A percentile compares a stretch with the other conserved stretches of the same genome.
Evolutionary conservation across 352 stramenopile species (phyloP).

Genomic region (Achlya hypogyna): DNA sequence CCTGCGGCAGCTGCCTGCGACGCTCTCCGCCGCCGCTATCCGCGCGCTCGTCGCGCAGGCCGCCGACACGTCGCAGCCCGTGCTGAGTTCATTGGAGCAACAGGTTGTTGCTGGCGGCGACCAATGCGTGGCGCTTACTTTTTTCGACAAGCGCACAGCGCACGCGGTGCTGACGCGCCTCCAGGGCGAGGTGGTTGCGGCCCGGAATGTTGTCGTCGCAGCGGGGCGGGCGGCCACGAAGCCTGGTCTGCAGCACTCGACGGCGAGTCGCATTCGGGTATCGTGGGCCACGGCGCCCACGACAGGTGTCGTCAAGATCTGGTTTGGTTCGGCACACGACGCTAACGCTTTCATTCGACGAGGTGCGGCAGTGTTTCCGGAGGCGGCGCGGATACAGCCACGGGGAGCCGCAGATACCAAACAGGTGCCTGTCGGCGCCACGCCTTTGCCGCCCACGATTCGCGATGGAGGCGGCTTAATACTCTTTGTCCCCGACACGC

Average conservation of each 20-base stretch:
- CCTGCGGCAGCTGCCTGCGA: slow-evolving; percentile 13
- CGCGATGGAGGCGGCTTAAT: too few relatives aligned
- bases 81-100: not conserved
- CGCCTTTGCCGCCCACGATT: too few relatives aligned
- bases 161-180: slow-evolving; percentile 15
- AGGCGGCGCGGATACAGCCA: slow-evolving; percentile 7
- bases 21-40: slow-evolving; percentile 6
- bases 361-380: slow-evolving; percentile 2
- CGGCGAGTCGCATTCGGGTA: slow-evolving; percentile 24
- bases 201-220: slow-evolving; percentile 1
- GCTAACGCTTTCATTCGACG: slow-evolving; percentile 22
- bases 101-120: not conserved
- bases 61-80: not conserved
- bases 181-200: slow-evolving; percentile 20
- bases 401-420: slow-evolving; percentile 17
- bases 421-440: too few relatives aligned
- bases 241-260: slow-evolving; percentile 9
- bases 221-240: not conserved
- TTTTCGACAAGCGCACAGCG: slow-evolving; percentile 19
- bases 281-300: slow-evolving; percentile 24
- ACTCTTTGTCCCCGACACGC: slow-evolving; percentile 14
- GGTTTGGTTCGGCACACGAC: slow-evolving; percentile 19
- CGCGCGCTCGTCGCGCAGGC: not conserved
- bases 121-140: slow-evolving; percentile 17
- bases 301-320: slow-evolving; percentile 23